Percentiles rank a stretch among this genome's conserved stretches.
Conservation (phyloP, 2,329 filamentous ascomycete genomes). For the Apiospora phragmitis region DNA sequence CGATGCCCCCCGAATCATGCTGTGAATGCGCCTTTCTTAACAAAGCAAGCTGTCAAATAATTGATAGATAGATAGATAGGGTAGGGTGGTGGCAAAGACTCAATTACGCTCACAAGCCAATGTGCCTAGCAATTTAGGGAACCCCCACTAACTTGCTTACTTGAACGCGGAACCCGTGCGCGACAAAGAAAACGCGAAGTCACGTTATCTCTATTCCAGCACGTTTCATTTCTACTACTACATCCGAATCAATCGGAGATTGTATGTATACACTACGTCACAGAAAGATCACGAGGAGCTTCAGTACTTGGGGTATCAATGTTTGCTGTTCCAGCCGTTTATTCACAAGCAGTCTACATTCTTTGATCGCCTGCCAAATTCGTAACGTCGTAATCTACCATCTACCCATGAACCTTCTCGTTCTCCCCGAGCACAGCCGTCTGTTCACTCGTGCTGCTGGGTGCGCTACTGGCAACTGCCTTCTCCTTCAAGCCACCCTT, state of each 20-base stretch:
- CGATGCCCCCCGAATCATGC: neutral
- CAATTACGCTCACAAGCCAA: neutral
- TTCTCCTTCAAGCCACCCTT: slow-evolving; percentile 24
- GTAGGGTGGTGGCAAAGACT: neutral
- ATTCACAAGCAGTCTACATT: neutral
- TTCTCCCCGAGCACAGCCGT: neutral
- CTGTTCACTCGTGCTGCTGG: neutral
- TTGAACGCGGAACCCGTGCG: neutral
- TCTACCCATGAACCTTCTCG: neutral
- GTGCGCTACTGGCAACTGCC: slow-evolving; percentile 15
- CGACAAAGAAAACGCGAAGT: slow-evolving; percentile 4
- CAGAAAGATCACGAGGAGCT: neutral
- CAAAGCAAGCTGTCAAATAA: neutral
- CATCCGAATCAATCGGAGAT: neutral
- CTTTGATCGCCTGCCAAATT: neutral
- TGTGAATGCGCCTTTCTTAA: neutral
- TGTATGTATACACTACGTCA: neutral
- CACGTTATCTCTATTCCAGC: neutral
- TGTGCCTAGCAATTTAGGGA: neutral
- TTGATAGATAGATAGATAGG: neutral
- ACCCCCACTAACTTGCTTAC: neutral
- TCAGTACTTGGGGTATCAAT: neutral
- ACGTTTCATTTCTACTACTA: too few relatives aligned
- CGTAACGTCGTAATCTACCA: neutral
- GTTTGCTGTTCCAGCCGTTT: neutral